phyloP scores from a whole-genome alignment of 139 green algal genomes.

The Monoraphidium neglectum region DNA sequence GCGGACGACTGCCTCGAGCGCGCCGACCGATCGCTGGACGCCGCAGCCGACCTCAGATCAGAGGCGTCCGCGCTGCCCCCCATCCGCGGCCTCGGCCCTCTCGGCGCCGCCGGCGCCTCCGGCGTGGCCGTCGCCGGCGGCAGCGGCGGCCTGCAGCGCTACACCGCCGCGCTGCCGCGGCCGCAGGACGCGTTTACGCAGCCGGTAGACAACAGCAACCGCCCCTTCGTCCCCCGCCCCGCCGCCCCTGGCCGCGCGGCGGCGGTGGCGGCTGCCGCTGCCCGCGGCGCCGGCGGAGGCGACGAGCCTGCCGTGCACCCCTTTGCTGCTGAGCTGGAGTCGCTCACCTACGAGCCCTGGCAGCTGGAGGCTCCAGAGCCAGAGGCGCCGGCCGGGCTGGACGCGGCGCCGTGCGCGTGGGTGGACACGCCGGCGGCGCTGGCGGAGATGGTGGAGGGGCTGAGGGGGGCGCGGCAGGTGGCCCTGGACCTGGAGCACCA shows the following conservation, averaged over 20 bases:
- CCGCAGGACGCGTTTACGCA: conserved; percentile 62
- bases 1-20: conserved; percentile 58
- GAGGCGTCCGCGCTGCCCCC: neutral
- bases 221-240: conserved; percentile 44
- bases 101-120: too few relatives aligned
- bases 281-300: too few relatives aligned
- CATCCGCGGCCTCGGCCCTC: neutral
- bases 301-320: conserved; percentile 2
- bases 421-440: conserved; percentile 61
- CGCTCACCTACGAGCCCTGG: conserved; percentile 28
- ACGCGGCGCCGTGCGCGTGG: conserved; percentile 50
- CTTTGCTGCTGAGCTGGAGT: conserved; percentile 29
- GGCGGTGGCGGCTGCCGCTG: conserved; percentile 2
- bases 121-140: neutral
- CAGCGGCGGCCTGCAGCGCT: conserved; percentile 7
- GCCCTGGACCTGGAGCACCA: conserved; percentile 93
- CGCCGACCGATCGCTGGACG: conserved; percentile 52
- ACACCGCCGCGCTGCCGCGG: conserved; percentile 35
- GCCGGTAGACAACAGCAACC: conserved; percentile 65
- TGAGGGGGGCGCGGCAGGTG: conserved; percentile 57
- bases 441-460: conserved; percentile 39
- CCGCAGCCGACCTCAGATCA: conserved; percentile 11
- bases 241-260: conserved; percentile 25
- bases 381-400: conserved; percentile 18
- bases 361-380: conserved; percentile 24